Conservation (phyloP, 176 grass and related monocot species). For the Aegilops longissima region DNA sequence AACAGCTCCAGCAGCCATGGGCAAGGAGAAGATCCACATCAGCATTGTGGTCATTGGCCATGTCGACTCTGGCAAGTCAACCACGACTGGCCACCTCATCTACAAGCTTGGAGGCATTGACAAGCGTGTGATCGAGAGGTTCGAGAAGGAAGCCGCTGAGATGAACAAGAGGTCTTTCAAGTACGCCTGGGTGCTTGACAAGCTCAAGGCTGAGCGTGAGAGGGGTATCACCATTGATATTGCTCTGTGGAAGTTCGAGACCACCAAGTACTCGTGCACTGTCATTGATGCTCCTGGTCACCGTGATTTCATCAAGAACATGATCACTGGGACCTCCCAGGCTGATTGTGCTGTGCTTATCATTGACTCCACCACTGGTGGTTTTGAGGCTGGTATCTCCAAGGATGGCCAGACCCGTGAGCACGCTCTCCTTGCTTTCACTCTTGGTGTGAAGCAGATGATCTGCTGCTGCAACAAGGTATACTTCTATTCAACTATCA, state of each 20-base stretch:
- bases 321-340: conserved; percentile 83
- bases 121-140: conserved; percentile 88
- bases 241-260: conserved; percentile 81
- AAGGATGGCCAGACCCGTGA: conserved; percentile 84
- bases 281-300: conserved; percentile 81
- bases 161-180: conserved; percentile 91
- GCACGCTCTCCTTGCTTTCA: conserved; percentile 81
- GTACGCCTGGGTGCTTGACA: conserved; percentile 85
- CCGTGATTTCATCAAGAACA: conserved; percentile 88
- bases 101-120: conserved; percentile 86
- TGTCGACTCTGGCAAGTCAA: conserved; percentile 73
- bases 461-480: conserved; percentile 90
- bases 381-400: conserved; percentile 81
- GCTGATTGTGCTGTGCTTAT: conserved; percentile 75
- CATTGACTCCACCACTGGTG: conserved; percentile 78
- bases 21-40: conserved; percentile 88
- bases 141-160: conserved; percentile 76
- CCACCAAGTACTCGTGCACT: conserved; percentile 77
- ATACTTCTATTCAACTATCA: not conserved
- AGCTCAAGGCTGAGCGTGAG: conserved; percentile 83
- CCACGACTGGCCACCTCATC: conserved; percentile 75
- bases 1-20: conserved; percentile 36
- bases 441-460: conserved; percentile 75
- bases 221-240: conserved; percentile 82
- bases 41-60: conserved; percentile 79